Percentiles rank a stretch among this genome's conserved stretches.
Evolutionary conservation across 2,329 filamentous ascomycete species (phyloP).

Genomic region (Allantophomopsis lycopodina): DNA sequence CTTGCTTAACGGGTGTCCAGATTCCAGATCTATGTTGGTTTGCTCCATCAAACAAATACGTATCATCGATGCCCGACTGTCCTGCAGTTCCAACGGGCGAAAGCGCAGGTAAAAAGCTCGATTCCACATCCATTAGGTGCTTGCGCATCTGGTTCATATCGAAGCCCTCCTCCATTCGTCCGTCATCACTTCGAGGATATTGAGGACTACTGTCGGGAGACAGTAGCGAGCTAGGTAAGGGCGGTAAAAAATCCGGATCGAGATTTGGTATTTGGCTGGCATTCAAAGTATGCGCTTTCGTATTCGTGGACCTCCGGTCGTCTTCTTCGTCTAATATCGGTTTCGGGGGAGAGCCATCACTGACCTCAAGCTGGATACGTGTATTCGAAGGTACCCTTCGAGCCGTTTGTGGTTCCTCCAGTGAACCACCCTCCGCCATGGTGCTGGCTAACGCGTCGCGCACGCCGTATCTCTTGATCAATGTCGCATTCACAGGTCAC

Average conservation of each 20-base stretch:
- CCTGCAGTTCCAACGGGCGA: slow-evolving; percentile 37
- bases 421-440: neutral
- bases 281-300: neutral
- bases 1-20: neutral
- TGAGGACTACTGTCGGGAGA: slow-evolving; percentile 13
- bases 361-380: slow-evolving; percentile 13
- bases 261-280: neutral
- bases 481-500: too few species aligned
- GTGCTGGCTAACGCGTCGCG: neutral
- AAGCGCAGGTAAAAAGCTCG: slow-evolving; percentile 45
- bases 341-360: slow-evolving; percentile 14
- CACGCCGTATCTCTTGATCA: neutral
- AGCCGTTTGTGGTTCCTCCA: slow-evolving; percentile 11
- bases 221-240: neutral
- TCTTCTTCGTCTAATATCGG: slow-evolving; percentile 8
- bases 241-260: neutral
- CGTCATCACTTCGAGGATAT: slow-evolving; percentile 13
- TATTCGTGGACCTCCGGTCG: neutral
- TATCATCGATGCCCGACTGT: slow-evolving; percentile 37
- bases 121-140: slow-evolving; percentile 50
- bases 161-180: neutral
- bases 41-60: slow-evolving; percentile 40
- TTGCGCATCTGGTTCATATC: slow-evolving; percentile 19
- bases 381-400: slow-evolving; percentile 12
- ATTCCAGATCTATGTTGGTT: slow-evolving; percentile 5